phyloP scores from a whole-genome alignment of 2,329 filamentous ascomycete species.

The Nemania diffusa region DNA sequence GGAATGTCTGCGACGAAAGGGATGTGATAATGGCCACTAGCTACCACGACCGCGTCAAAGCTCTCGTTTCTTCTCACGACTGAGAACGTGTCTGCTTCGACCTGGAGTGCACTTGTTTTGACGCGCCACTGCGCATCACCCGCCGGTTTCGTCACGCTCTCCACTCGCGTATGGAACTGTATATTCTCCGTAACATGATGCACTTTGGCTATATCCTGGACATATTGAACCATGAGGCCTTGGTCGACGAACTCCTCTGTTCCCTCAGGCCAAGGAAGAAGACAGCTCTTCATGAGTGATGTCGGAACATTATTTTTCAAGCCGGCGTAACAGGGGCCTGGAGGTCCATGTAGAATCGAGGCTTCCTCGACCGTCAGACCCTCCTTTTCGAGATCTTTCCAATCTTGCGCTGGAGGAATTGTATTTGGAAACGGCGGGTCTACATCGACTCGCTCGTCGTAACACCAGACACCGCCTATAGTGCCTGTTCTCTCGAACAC shows the following conservation, averaged over 20 bases:
- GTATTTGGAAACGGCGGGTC: conserved; percentile 47
- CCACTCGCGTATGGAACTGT: conserved; percentile 69
- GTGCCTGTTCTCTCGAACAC: conserved; percentile 71
- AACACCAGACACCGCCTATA: conserved; percentile 74
- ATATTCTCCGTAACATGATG: conserved; percentile 63
- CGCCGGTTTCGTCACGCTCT: conserved; percentile 57
- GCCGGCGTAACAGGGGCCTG: conserved; percentile 66
- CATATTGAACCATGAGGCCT: conserved; percentile 65
- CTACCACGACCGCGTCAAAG: conserved; percentile 74
- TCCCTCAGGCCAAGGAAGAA: conserved; percentile 65
- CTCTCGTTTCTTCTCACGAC: conserved; percentile 49
- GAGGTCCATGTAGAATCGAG: conserved; percentile 54
- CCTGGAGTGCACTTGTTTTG: conserved; percentile 57
- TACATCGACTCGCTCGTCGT: conserved; percentile 62
- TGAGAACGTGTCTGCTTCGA: conserved; percentile 35
- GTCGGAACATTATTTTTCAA: conserved; percentile 81
- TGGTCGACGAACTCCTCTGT: conserved; percentile 70
- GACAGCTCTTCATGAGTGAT: conserved; percentile 56
- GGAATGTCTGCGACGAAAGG: conserved; percentile 69
- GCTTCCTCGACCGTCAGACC: conserved; percentile 42
- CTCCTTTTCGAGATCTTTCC: conserved; percentile 38
- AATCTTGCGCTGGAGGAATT: conserved; percentile 41
- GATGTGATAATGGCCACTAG: conserved; percentile 74
- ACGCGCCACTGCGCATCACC: conserved; percentile 61
- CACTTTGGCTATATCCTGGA: conserved; percentile 65